These are phyloP conservation scores for Allantophomopsis cytisporea DNA, from an alignment of 2,329 filamentous ascomycete genomes.

Conservation along the genomic window DNA sequence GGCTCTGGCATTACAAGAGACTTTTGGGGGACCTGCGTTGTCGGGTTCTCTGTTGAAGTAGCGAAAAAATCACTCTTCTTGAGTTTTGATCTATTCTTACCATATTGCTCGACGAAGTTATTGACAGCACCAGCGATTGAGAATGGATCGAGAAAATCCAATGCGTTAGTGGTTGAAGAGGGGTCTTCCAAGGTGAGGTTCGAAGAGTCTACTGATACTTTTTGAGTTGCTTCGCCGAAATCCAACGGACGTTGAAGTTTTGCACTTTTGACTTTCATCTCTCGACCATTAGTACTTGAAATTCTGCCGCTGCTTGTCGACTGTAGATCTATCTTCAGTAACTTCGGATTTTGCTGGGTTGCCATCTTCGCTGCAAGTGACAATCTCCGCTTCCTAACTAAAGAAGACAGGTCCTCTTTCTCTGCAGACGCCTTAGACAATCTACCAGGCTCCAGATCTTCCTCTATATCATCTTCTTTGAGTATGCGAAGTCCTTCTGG, in stretches of 20 bases:
- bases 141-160: slow-evolving; percentile 13
- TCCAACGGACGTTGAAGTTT: no score
- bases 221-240: background rate
- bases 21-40: background rate
- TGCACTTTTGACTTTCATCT: no score
- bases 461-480: slow-evolving; percentile 20
- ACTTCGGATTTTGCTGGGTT: background rate
- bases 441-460: slow-evolving; percentile 17
- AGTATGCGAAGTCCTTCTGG: slow-evolving; percentile 30
- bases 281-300: no score
- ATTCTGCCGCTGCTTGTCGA: no score
- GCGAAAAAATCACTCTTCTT: slow-evolving; percentile 15
- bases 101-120: slow-evolving; percentile 34
- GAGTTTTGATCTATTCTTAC: slow-evolving; percentile 17
- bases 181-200: slow-evolving; percentile 4
- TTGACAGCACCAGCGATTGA: slow-evolving; percentile 27
- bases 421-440: slow-evolving; percentile 5
- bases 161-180: slow-evolving; percentile 6
- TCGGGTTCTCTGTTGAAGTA: background rate
- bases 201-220: slow-evolving; percentile 7
- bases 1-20: background rate
- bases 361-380: slow-evolving; percentile 6
- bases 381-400: slow-evolving; percentile 25
- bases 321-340: no score
- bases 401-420: slow-evolving; percentile 18